Conservation (phyloP, 257 asterid genomes). For the Paraleonurus japonicus region DNA sequence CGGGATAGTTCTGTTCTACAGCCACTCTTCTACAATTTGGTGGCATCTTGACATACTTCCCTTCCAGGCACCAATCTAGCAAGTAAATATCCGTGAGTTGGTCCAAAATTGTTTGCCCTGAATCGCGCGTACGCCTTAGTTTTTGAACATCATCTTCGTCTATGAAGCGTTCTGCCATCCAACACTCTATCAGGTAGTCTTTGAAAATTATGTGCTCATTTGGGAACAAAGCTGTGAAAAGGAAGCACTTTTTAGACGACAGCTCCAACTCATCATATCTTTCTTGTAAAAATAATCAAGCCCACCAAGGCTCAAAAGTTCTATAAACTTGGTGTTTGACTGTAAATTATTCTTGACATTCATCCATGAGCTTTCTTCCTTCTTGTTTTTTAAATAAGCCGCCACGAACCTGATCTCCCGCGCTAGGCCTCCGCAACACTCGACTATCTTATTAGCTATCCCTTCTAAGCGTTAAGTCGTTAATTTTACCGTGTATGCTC, state of each 20-base stretch:
- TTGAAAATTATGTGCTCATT: not conserved
- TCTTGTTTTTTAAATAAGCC: not conserved
- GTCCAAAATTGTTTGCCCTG: not conserved
- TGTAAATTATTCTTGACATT: not conserved
- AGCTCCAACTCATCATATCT: not conserved
- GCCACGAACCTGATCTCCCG: not conserved
- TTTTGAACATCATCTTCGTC: not conserved
- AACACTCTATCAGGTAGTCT: conserved; percentile 15
- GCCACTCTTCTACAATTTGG: not conserved
- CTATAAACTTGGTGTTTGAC: not conserved
- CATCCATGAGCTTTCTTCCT: not conserved
- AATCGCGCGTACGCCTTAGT: not conserved
- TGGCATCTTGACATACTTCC: not conserved
- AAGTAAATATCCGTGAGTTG: not conserved
- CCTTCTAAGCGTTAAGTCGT: too few species aligned
- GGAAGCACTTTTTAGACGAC: conserved; percentile 1
- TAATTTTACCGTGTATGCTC: not conserved
- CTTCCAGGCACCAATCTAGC: not conserved
- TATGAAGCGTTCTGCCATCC: conserved; percentile 14
- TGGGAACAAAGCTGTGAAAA: conserved; percentile 12
- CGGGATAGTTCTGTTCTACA: not conserved
- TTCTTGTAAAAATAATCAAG: not conserved
- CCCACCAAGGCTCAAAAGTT: not conserved
- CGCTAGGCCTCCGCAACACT: conserved; percentile 2
- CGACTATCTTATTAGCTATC: not conserved